Evolutionary conservation across 116 monocot genomes (phyloP).

Genomic region (Papilionanthe hybrid): DNA sequence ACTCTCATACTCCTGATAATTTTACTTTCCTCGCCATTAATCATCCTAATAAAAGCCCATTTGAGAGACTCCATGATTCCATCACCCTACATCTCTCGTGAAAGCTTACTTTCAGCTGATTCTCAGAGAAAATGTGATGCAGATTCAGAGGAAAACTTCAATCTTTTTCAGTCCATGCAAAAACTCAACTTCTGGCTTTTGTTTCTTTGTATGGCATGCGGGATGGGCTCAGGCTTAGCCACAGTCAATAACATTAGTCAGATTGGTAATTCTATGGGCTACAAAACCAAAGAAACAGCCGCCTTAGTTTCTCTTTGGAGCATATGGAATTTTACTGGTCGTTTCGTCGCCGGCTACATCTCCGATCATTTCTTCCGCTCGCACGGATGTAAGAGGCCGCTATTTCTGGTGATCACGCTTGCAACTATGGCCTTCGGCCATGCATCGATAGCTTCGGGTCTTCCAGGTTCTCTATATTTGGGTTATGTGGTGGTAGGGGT

Average conservation of each 20-base stretch:
- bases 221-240: constrained; percentile 79
- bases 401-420: constrained; percentile 56
- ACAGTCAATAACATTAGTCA: constrained; percentile 82
- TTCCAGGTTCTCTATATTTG: constrained; percentile 43
- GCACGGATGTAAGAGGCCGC: constrained; percentile 23
- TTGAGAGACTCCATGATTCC: constrained; percentile 5
- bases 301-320: constrained; percentile 47
- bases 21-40: constrained; percentile 36
- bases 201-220: constrained; percentile 71
- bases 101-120: constrained; percentile 22
- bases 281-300: constrained; percentile 16
- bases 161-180: constrained; percentile 40
- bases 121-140: neutral
- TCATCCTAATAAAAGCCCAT: constrained; percentile 20
- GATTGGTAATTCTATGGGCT: constrained; percentile 57
- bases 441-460: constrained; percentile 43
- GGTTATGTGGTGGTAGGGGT: constrained; percentile 60
- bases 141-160: constrained; percentile 16
- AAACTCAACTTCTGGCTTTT: constrained; percentile 69
- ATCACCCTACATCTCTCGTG: neutral
- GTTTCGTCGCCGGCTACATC: constrained; percentile 31
- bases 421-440: constrained; percentile 59
- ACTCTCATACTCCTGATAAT: constrained; percentile 45
- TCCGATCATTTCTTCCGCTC: constrained; percentile 35
- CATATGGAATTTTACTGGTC: constrained; percentile 47